Percentiles rank a stretch among this genome's conserved stretches.
Conservation (phyloP, 2,329 filamentous ascomycete species). For the Pseudocercospora cruenta region DNA sequence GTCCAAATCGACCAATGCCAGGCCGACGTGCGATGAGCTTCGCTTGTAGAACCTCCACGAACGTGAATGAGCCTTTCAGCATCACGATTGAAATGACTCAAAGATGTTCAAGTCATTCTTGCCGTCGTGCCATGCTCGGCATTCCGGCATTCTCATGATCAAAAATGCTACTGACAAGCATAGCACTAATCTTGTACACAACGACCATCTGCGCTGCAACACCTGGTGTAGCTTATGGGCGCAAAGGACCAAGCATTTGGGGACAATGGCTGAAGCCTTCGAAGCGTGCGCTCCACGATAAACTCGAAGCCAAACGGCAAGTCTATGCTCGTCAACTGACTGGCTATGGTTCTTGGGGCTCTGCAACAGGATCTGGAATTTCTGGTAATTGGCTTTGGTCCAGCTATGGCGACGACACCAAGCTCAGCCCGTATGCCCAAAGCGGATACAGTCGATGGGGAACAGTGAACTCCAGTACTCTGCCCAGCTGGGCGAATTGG, state of each 20-base stretch:
- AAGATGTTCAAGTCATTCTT: neutral
- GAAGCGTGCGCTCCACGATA: neutral
- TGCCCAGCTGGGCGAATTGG: neutral
- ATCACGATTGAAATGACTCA: neutral
- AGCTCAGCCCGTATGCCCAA: neutral
- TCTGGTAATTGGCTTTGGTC: neutral
- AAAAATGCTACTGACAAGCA: neutral
- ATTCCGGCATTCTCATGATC: neutral
- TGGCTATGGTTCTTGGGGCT: neutral
- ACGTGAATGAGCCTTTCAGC: neutral
- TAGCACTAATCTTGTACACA: neutral
- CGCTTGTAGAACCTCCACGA: neutral
- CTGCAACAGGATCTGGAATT: neutral
- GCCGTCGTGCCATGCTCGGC: neutral
- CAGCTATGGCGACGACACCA: conserved; percentile 2
- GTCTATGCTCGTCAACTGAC: neutral
- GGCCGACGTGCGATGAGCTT: neutral
- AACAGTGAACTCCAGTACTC: neutral
- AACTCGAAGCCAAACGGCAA: neutral
- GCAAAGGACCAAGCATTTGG: neutral
- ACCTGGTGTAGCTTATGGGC: neutral
- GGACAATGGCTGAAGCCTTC: neutral
- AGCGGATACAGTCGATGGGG: neutral
- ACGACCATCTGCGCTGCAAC: neutral
- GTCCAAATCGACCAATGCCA: neutral